Conservation (phyloP, 495 filamentous ascomycete species). For the Talaromyces trachyspermus region DNA sequence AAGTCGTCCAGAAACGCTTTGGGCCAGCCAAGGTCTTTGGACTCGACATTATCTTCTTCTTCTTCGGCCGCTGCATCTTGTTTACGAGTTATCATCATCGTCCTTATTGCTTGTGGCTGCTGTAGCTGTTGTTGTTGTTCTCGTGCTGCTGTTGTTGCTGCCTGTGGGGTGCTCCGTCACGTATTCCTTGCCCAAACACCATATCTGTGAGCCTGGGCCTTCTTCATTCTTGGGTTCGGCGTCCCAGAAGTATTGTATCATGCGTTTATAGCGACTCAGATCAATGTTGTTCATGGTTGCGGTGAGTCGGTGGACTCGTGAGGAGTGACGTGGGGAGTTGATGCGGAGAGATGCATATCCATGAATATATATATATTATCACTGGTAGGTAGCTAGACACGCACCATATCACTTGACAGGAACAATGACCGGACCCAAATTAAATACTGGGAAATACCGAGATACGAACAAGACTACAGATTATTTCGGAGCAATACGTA, state of each 20-base stretch:
- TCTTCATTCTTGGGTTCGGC: slow-evolving; percentile 83
- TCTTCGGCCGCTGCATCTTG: not conserved
- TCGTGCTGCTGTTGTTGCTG: slow-evolving; percentile 14
- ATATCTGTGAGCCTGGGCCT: slow-evolving; percentile 59
- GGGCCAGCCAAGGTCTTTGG: slow-evolving; percentile 63
- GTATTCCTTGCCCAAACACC: slow-evolving; percentile 83
- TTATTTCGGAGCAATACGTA: too few relatives aligned
- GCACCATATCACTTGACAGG: not conserved
- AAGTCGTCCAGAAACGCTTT: slow-evolving; percentile 83
- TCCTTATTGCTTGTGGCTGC: slow-evolving; percentile 29
- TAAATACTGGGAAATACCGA: too few relatives aligned
- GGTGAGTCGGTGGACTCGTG: not conserved
- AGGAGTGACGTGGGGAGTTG: not conserved
- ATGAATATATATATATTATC: slow-evolving; percentile 6
- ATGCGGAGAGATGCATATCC: slow-evolving; percentile 9
- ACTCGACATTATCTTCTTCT: not conserved
- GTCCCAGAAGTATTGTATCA: slow-evolving; percentile 94
- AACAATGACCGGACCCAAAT: too few relatives aligned
- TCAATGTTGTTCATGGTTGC: slow-evolving; percentile 52
- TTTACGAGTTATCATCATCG: not conserved
- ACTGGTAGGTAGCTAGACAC: too few relatives aligned
- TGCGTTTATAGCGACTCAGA: slow-evolving; percentile 63
- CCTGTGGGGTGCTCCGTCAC: slow-evolving; percentile 21
- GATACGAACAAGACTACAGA: too few relatives aligned
- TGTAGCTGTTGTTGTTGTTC: slow-evolving; percentile 37